Percentiles rank a stretch among this genome's conserved stretches.
These are phyloP conservation scores for Astrothelium macrocarpum DNA, from an alignment of 495 filamentous ascomycete species.

Conservation along the genomic window DNA sequence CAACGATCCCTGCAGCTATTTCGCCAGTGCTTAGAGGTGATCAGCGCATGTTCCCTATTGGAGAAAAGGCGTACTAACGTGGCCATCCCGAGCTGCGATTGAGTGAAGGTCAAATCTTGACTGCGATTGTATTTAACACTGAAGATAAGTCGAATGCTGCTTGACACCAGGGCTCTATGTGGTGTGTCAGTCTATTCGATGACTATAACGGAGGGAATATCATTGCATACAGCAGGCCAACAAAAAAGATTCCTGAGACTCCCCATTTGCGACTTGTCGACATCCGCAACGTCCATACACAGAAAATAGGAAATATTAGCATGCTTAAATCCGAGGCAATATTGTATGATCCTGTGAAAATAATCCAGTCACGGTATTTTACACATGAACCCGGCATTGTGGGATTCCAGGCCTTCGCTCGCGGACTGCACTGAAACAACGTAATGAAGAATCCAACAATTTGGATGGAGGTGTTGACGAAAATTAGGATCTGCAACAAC, in stretches of 20 bases:
- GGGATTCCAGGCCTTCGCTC: conserved; percentile 1
- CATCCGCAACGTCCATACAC: conserved; percentile 1
- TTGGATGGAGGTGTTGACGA: neutral
- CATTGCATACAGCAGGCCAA: neutral
- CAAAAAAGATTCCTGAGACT: neutral
- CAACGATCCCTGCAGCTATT: conserved; percentile 3
- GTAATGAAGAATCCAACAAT: neutral
- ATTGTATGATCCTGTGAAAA: neutral
- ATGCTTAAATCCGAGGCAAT: neutral
- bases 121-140: neutral
- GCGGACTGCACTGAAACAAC: neutral
- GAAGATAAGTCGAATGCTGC: neutral
- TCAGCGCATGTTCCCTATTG: neutral
- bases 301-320: neutral
- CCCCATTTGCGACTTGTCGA: conserved; percentile 1
- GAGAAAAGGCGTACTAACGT: conserved; percentile 2
- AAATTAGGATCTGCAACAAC: neutral
- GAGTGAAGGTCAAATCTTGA: conserved; percentile 1
- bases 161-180: conserved; percentile 1
- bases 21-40: neutral
- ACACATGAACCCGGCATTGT: neutral
- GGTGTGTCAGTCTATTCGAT: neutral
- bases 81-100: neutral
- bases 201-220: neutral
- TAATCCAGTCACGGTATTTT: neutral